Evolutionary conservation across 2,329 filamentous ascomycete species (phyloP), one percentile per base, ranked within the genome.

Genomic region (Talaromyces sp.): DNA sequence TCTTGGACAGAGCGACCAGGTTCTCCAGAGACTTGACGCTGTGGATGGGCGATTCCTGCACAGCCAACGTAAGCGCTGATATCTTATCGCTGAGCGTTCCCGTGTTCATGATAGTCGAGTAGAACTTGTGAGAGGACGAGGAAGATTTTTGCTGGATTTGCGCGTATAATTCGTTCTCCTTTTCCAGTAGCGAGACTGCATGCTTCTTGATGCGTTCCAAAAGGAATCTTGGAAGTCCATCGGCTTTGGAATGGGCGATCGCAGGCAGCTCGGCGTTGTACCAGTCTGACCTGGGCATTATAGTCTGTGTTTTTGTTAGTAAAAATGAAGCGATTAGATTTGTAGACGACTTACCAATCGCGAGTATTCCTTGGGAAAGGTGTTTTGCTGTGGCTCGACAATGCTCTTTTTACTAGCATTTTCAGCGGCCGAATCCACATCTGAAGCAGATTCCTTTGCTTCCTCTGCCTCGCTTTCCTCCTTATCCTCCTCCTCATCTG

Each of bases 21-120:
- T 86, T 91, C 68, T 98, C 93, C 64, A 98, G 87, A 0, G 93
- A 90, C 71, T 95, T 93, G 65, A 87, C 88, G 64, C 93, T 98
- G 76, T 99, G 95, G 57, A 98, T 80, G 19, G 95, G 95, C 9
- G 96, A 98, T 76, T 99, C 95, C 78, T 99, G 96, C 13, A 97
- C 88, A 60, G 95, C 90, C 67, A 99, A 82, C 4, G 95, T 99
- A 70, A 99, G 81, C 3, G 95, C 96, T 2, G 95, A 99, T 51
- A 98, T 89, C 75, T 97, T 98, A 75, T 99, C 95, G 60, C 92
- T 96, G 68, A 98, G 85, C 10, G 96, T 99, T 81, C 95, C 95
- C 1, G 93, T 96, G 10, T 92, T 82, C 91, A 98, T 97, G 73
- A 99, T 97, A 19, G 92, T 96, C 1, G 93, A 91, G 82, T 98